phyloP scores from a whole-genome alignment of 1,284 basidiomycete genomes.

The Takashimella tepidaria region DNA sequence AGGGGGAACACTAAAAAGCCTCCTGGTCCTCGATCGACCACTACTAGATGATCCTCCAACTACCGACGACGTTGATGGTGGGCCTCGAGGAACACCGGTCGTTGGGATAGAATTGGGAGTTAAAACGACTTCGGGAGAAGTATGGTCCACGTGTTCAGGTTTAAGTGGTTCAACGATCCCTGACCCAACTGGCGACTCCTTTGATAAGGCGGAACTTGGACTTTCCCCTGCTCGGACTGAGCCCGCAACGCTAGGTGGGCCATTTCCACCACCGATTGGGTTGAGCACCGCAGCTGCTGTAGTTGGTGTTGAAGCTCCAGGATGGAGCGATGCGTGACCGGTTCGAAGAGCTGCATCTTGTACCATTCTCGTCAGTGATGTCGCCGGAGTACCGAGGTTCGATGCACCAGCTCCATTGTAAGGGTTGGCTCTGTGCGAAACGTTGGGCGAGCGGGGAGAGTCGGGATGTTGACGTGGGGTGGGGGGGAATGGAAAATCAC shows the following conservation, averaged over 20 bases:
- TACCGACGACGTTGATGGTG: slow-evolving; percentile 10
- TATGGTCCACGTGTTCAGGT: not conserved
- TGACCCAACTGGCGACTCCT: slow-evolving; percentile 12
- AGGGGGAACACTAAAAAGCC: slow-evolving; percentile 40
- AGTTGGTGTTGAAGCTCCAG: not conserved
- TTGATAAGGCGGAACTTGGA: slow-evolving; percentile 13
- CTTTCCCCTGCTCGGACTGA: slow-evolving; percentile 15
- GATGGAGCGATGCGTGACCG: slow-evolving; percentile 31
- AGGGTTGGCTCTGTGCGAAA: not conserved
- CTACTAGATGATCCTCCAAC: not conserved
- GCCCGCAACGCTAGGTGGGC: slow-evolving; percentile 12
- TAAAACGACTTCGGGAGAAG: slow-evolving; percentile 12
- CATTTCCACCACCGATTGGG: slow-evolving; percentile 15
- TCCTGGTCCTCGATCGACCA: slow-evolving; percentile 14
- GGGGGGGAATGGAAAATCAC: slow-evolving; percentile 27
- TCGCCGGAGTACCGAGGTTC: slow-evolving; percentile 19
- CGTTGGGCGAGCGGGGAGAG: slow-evolving; percentile 16
- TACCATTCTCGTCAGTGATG: slow-evolving; percentile 44
- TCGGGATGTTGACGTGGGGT: slow-evolving; percentile 15
- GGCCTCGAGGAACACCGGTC: not conserved
- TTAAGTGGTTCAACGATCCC: not conserved
- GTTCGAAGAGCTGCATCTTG: slow-evolving; percentile 44
- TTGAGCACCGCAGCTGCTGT: slow-evolving; percentile 19
- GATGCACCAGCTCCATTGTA: not conserved
- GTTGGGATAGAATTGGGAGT: slow-evolving; percentile 11